Percentiles rank a stretch among this genome's conserved stretches.
phyloP scores from a whole-genome alignment of 257 asterid species.

The Fraxinus anomala region DNA sequence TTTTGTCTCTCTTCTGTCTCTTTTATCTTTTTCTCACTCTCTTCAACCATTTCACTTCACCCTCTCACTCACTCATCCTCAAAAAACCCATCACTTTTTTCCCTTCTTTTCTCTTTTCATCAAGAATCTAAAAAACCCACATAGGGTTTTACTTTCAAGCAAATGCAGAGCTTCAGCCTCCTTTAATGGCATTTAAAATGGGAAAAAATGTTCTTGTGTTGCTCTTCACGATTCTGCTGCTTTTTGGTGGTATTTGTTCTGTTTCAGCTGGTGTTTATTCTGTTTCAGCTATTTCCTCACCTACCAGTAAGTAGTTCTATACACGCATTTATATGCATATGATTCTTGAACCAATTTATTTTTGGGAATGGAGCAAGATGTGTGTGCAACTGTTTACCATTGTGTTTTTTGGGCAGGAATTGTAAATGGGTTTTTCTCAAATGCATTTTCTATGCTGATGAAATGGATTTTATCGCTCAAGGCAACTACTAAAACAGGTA shows the following conservation, averaged over 20 bases:
- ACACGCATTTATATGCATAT: constrained; percentile 27
- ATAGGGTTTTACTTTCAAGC: constrained; percentile 40
- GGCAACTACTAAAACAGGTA: constrained; percentile 76
- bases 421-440: constrained; percentile 73
- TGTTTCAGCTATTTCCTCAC: constrained; percentile 67
- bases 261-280: constrained; percentile 54
- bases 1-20: constrained; percentile 17
- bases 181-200: constrained; percentile 41
- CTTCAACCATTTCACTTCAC: constrained; percentile 25
- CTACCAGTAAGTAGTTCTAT: constrained; percentile 61
- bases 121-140: constrained; percentile 45
- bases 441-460: constrained; percentile 70
- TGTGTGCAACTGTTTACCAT: neutral
- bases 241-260: constrained; percentile 44
- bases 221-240: constrained; percentile 55
- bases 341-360: constrained; percentile 19
- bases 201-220: constrained; percentile 38
- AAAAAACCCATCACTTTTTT: constrained; percentile 51
- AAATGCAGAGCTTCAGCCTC: constrained; percentile 42
- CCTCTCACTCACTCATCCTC: constrained; percentile 31
- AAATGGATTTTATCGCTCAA: constrained; percentile 75
- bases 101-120: constrained; percentile 35
- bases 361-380: neutral
- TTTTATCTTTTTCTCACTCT: constrained; percentile 30
- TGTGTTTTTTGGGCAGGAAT: constrained; percentile 48